These are phyloP conservation scores for Lentinus brumalis DNA, from an alignment of 768 basidiomycete species.

Conservation along the genomic window DNA sequence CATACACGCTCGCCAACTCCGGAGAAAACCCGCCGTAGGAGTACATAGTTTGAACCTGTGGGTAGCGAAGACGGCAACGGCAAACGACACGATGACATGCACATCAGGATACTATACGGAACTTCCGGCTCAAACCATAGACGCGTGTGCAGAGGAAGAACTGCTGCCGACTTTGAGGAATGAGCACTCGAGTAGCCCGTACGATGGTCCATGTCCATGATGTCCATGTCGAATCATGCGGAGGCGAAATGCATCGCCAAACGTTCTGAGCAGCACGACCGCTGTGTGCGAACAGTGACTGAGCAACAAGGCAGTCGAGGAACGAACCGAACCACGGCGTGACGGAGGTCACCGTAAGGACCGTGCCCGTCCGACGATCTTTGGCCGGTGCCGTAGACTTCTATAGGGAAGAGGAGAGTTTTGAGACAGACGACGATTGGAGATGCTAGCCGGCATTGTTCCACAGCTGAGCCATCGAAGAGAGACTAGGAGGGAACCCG, in stretches of 20 bases:
- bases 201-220: background rate
- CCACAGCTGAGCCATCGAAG: conserved; percentile 19
- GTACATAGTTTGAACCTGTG: too few species aligned
- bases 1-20: too few species aligned
- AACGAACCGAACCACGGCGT: too few species aligned
- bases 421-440: background rate
- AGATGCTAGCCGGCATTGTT: conserved; percentile 14
- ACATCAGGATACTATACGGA: too few species aligned
- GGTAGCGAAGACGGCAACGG: too few species aligned
- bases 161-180: background rate
- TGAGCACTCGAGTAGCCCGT: background rate
- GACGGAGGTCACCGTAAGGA: too few species aligned
- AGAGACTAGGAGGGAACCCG: conserved; percentile 3
- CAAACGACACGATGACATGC: too few species aligned
- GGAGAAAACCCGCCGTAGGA: too few species aligned
- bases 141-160: background rate
- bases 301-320: background rate
- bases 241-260: background rate
- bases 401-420: too few species aligned
- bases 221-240: background rate
- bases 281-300: background rate
- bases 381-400: background rate
- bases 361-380: background rate
- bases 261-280: background rate
- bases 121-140: too few species aligned